Percentiles rank a stretch among this genome's conserved stretches.
phyloP scores from a whole-genome alignment of 352 stramenopile species.

The Phytophthora ohioensis region DNA sequence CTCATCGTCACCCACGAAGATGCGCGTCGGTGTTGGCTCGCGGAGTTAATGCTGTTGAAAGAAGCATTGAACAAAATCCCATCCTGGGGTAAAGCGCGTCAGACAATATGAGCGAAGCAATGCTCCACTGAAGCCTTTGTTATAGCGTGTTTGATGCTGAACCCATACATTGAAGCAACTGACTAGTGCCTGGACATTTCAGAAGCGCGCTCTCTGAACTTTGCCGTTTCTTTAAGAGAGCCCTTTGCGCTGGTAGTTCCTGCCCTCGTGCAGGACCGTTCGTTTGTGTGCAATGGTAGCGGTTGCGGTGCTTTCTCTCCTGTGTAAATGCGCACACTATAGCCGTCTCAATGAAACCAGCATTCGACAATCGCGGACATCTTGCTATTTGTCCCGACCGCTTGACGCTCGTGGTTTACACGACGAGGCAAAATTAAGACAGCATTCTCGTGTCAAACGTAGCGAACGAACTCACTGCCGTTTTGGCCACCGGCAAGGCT shows the following conservation, averaged over 20 bases:
- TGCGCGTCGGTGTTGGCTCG: conserved; percentile 19
- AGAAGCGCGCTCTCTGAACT: conserved; percentile 24
- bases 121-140: neutral
- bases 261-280: conserved; percentile 23
- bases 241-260: conserved; percentile 17
- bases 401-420: neutral
- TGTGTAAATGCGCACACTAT: no score
- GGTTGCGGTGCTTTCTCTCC: no score
- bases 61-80: conserved; percentile 11
- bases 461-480: no score
- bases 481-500: no score
- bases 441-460: no score
- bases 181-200: conserved; percentile 12
- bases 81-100: conserved; percentile 13
- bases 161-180: neutral
- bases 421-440: no score
- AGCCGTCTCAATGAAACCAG: no score
- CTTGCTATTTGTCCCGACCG: neutral
- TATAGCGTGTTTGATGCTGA: neutral
- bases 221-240: conserved; percentile 14
- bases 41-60: conserved; percentile 7
- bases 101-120: conserved; percentile 19
- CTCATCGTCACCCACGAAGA: conserved; percentile 25
- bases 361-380: neutral
- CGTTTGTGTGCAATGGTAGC: conserved; percentile 8